Percentiles rank a stretch among this genome's conserved stretches.
phyloP scores from a whole-genome alignment of 192 early-diverging fungal genomes.

The Podila clonocystis region DNA sequence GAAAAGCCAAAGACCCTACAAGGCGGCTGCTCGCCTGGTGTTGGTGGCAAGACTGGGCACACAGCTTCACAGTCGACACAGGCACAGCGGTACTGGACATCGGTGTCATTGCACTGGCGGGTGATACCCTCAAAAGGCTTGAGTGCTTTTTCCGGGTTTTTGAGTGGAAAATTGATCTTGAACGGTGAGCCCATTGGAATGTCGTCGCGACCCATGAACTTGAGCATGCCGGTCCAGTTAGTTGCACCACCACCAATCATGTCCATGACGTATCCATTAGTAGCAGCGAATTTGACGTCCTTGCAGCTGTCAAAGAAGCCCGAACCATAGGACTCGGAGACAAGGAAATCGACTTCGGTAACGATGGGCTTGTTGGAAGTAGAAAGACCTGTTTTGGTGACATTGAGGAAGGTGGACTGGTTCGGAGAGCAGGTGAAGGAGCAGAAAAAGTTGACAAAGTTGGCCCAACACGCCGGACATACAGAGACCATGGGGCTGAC shows the following conservation, averaged over 20 bases:
- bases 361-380: conserved; percentile 48
- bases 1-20: conserved; percentile 57
- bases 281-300: conserved; percentile 72
- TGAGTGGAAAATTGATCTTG: conserved; percentile 68
- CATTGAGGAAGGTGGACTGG: conserved; percentile 72
- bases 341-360: conserved; percentile 59
- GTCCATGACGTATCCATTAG: conserved; percentile 74
- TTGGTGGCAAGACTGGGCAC: conserved; percentile 64
- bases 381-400: conserved; percentile 52
- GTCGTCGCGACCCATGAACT: conserved; percentile 62
- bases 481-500: conserved; percentile 63
- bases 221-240: conserved; percentile 63
- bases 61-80: conserved; percentile 69
- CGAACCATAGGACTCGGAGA: conserved; percentile 61
- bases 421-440: conserved; percentile 72
- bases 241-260: conserved; percentile 71
- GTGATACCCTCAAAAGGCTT: conserved; percentile 45
- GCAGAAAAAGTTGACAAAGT: conserved; percentile 71
- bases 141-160: conserved; percentile 32
- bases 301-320: conserved; percentile 72
- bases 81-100: conserved; percentile 61
- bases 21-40: conserved; percentile 52
- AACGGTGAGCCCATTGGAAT: conserved; percentile 69
- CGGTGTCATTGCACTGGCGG: conserved; percentile 62
- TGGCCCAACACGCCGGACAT: conserved; percentile 76